Percentiles rank a stretch among this genome's conserved stretches.
These are phyloP conservation scores for Mucor indicus DNA, from an alignment of 371 early-diverging fungal species.

Conservation along the genomic window DNA sequence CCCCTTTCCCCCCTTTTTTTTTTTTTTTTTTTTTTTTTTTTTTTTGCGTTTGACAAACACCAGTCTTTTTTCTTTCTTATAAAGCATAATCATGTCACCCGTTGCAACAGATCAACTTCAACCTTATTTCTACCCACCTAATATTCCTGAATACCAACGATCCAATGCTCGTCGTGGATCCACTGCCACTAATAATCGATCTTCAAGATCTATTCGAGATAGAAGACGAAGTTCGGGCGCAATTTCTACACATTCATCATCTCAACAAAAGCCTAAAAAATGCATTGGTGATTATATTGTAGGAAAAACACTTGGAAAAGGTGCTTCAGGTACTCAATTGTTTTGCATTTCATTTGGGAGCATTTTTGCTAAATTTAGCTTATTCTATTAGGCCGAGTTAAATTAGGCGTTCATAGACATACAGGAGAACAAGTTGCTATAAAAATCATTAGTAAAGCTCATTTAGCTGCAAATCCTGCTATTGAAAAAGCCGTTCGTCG, in stretches of 20 bases:
- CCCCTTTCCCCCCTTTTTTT: neutral
- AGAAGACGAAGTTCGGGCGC: conserved; percentile 44
- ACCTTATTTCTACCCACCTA: conserved; percentile 18
- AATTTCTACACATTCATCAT: conserved; percentile 30
- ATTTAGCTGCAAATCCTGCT: conserved; percentile 52
- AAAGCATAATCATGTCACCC: conserved; percentile 9
- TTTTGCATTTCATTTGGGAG: too few relatives aligned
- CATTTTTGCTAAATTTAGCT: too few relatives aligned
- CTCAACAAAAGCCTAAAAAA: conserved; percentile 42
- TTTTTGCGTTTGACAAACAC: conserved; percentile 5
- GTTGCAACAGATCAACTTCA: conserved; percentile 7
- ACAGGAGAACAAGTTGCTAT: conserved; percentile 51
- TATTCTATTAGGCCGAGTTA: conserved; percentile 51
- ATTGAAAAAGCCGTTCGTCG: conserved; percentile 65
- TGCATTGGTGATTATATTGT: conserved; percentile 50
- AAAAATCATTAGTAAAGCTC: conserved; percentile 49
- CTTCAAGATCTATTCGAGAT: conserved; percentile 30
- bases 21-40: conserved; percentile 5
- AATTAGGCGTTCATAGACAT: conserved; percentile 37
- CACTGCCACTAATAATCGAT: conserved; percentile 23
- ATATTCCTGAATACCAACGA: conserved; percentile 12
- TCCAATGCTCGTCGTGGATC: conserved; percentile 27
- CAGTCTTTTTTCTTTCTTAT: conserved; percentile 8
- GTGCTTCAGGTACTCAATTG: conserved; percentile 45
- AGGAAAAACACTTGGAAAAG: conserved; percentile 50